Base-by-base conservation (phyloP, 148 eudicot genomes). In the Pharnaceum exiguum region DNA sequence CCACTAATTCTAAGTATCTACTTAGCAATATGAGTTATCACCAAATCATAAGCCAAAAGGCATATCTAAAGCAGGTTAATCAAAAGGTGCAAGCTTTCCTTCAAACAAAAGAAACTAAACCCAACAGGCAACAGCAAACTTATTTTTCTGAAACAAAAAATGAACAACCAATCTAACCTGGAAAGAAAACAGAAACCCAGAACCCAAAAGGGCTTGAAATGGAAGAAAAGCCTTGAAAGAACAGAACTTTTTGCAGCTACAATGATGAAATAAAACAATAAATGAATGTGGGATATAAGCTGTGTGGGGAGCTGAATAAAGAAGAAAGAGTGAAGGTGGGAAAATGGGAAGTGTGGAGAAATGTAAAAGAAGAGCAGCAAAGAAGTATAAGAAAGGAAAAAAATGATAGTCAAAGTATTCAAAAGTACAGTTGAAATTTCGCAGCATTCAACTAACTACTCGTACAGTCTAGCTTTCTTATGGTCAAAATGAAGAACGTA, bases 121-220 rank as follows among this genome's bases (percentile, higher is more conserved):
- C 18, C 44, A 36, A 11, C n/a, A n/a, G n/a, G n/a, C n/a, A n/a
- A n/a, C n/a, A n/a, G n/a, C n/a, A n/a, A n/a, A n/a, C n/a, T n/a
- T n/a, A n/a, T n/a, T n/a, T n/a, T 57, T 57, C 32, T 44, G 3
- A 28, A 8, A 17, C 22, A 25, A 24, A 62, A 55, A 39, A 5
- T 60, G 48, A 62, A 32, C 44, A 55, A 36, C 29, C 23, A 55
- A 37, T 55, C 74, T 30, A 57, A 70, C 74, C 74, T 70, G 40
- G 55, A 24, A 12, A 18, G n/a, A 42, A 9, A 15, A 27, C 57
- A 69, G 65, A 47, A 53, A 60, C 2, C 9, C 27, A 5, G 61
- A 54, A 13, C 5, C 33, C n/a, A n/a, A n/a, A n/a, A n/a, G 46
- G 29, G n/a, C 40, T 27, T 27, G 17, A 11, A 10, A 3, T 32